Evolutionary conservation across 805 yeast species (phyloP).

Genomic region (Candida lessepsii): DNA sequence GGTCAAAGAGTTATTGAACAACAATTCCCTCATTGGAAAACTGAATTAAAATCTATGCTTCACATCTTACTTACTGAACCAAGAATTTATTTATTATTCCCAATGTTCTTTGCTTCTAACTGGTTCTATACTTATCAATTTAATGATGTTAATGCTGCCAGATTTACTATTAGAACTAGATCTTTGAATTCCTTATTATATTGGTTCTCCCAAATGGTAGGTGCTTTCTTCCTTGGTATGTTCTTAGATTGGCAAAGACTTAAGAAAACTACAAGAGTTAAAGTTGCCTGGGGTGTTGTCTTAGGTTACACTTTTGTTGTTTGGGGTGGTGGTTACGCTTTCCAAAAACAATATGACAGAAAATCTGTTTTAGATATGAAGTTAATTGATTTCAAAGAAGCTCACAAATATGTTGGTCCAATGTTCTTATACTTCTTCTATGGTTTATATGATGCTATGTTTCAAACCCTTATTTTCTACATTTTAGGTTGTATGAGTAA

Average conservation of each 20-base stretch:
- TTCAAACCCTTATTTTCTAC: conserved; percentile 60
- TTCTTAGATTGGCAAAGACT: conserved; percentile 45
- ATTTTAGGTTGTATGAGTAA: conserved; percentile 58
- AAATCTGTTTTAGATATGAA: conserved; percentile 20
- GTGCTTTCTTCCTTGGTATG: conserved; percentile 50
- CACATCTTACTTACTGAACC: conserved; percentile 23
- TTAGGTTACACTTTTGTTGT: conserved; percentile 44
- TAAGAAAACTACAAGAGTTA: conserved; percentile 46
- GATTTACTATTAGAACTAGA: conserved; percentile 58
- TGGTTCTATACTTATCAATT: conserved; percentile 69
- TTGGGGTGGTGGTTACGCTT: conserved; percentile 60
- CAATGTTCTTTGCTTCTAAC: conserved; percentile 62
- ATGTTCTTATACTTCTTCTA: conserved; percentile 62
- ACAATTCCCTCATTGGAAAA: conserved; percentile 45
- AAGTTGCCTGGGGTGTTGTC: conserved; percentile 42
- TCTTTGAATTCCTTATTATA: conserved; percentile 60
- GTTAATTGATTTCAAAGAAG: conserved; percentile 47
- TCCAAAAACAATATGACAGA: conserved; percentile 44
- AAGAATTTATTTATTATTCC: conserved; percentile 50
- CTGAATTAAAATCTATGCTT: conserved; percentile 33
- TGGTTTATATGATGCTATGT: conserved; percentile 59
- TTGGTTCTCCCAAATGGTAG: conserved; percentile 61
- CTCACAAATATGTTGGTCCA: conserved; percentile 49
- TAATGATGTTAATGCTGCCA: conserved; percentile 54
- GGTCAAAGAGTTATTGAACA: conserved; percentile 47